Evolutionary conservation across 2,329 filamentous ascomycete species (phyloP), one percentile per base, ranked within the genome.

Genomic region (Fusarium lateritium): DNA sequence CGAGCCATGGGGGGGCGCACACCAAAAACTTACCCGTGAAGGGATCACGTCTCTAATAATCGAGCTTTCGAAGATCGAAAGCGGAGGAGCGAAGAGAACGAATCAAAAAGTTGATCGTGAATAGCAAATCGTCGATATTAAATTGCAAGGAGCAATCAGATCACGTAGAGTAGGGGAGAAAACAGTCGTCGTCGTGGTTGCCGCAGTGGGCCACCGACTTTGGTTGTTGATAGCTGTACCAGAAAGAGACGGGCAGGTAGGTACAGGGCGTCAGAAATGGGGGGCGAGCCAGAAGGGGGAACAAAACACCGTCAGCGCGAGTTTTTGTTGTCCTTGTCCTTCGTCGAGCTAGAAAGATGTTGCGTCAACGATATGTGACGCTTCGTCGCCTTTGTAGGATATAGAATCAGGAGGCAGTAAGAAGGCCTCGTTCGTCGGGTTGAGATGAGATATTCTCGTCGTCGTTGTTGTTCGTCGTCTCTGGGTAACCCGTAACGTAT

Each of bases 31-130:
- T 73, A 79, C 78, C 71, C 58, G 72, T 76, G 78, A 81, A 80
- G 79, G 77, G 77, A 81, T 81, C 79, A 76, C 79, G 79, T 79
- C 79, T 72, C 65, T 71, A 53, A 50, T 9, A n/a, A 33, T 67
- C 60, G 60, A 59, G 60, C 63, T 73, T 69, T 65, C 67, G 61
- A 53, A 31, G 11, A 59, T 51, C 50, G 66, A 62, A 63, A 60
- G 52, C 55, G 31, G 56, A 56, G 56, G 50, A 58, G 64, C 67
- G 56, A 39, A 54, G 54, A 42, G 61, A 22, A 51, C 51, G 47
- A 54, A 56, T 45, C 63, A 58, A 53, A 42, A 57, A 54, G 59
- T 45, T 62, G 61, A 60, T 50, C 39, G 43, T 22, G 46, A 49
- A 42, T 40, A 65, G 60, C 17, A 62, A 50, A 42, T 59, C 58